Evolutionary conservation across 139 green algal genomes (phyloP), one percentile per base, ranked within the genome.

Genomic region (Chlorella sorokiniana): DNA sequence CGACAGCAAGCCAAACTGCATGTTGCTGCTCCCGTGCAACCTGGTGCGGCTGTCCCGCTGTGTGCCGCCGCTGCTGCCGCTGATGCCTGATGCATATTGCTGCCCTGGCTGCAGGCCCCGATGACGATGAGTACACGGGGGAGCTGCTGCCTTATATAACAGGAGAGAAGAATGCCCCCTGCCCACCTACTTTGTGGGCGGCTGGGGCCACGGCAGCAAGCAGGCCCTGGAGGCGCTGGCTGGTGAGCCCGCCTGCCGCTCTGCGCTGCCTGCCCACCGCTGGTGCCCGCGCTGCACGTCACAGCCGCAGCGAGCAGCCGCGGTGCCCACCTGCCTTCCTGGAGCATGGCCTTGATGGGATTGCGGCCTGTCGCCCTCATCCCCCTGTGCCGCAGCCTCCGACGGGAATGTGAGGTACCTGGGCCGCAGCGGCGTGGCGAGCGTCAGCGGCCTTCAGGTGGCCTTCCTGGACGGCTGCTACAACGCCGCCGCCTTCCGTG

Each of bases 391-490:
- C 44, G 83, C 83, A 1, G 81, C 82, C 22, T 61, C 82, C 0
- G 82, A 83, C 33, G 79, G 86, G 51, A 86, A 86, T 35, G 75
- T 95, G 9, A 78, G 89, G 14, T 95, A 94, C 89, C 82, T 96
- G 42, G 93, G 93, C 5, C 79, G 85, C 5, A 76, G 85, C 29
- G 93, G 93, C 10, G 83, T 96, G 77, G 75, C 86, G 44, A 61
- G 59, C 2, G 45, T 97, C 29, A 59, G 81, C 29, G 92, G 91
- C 8, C 79, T 98, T 31, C 90, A 79, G 5, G 85, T 98, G 14
- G 94, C 93, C 16, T 97, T 91, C 78, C 82, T 98, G 52, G 94
- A 97, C 68, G 94, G 94, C n/a, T 84, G 51, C 0, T 95, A 92
- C 84, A 86, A 91, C 72, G 68, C 81, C 29, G 62, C 83, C 11